These are phyloP conservation scores for Pholiota conissans DNA, from an alignment of 768 basidiomycete species.

Conservation along the genomic window DNA sequence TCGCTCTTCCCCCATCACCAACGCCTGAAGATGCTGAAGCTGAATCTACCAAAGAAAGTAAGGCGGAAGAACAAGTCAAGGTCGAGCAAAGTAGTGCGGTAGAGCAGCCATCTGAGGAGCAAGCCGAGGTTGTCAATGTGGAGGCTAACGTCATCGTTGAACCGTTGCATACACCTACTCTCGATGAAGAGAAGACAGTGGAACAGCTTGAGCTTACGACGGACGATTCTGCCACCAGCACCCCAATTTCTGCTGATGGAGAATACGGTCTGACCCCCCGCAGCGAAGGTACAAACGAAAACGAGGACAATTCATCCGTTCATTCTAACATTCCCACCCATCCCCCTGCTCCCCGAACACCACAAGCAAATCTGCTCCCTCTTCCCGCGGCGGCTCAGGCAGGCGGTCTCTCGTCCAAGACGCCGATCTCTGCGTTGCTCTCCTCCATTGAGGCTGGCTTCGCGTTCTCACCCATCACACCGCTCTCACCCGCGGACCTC, in stretches of 20 bases:
- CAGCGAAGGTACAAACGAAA: neutral
- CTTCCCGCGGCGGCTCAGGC: slow-evolving; percentile 1
- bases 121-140: neutral
- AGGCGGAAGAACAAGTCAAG: neutral
- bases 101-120: neutral
- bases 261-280: neutral
- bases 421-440: slow-evolving; percentile 67
- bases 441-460: slow-evolving; percentile 69
- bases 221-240: neutral
- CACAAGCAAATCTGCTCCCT: slow-evolving; percentile 18
- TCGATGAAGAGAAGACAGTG: neutral
- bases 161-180: neutral
- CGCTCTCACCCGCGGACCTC: slow-evolving; percentile 49
- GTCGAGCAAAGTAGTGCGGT: neutral
- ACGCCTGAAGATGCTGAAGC: slow-evolving; percentile 8
- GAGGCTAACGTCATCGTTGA: too few species aligned
- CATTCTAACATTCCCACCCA: too few species aligned
- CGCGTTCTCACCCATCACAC: slow-evolving; percentile 61
- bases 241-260: neutral
- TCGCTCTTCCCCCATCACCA: slow-evolving; percentile 39
- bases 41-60: neutral
- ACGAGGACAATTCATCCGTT: too few species aligned
- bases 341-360: slow-evolving; percentile 11
- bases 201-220: neutral
- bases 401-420: slow-evolving; percentile 29